Evolutionary conservation across 352 stramenopile species (phyloP), one percentile per base, ranked within the genome.

Genomic region (Phytopythium sindhum): DNA sequence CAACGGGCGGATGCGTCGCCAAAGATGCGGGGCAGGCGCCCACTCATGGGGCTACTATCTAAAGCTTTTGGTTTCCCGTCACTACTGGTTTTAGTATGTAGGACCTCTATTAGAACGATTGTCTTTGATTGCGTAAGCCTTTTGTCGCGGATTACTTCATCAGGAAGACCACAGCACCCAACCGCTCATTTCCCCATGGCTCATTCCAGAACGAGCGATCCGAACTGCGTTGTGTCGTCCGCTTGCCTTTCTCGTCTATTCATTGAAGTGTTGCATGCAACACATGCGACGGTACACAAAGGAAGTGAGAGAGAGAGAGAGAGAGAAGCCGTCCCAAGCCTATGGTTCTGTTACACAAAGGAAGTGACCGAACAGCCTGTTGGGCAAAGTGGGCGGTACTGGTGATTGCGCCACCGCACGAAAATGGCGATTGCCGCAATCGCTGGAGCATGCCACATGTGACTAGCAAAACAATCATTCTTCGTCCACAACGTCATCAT

Each of bases 341-440:
- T n/a, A n/a, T n/a, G n/a, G n/a, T n/a, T n/a, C n/a, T n/a, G n/a
- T n/a, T n/a, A n/a, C n/a, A n/a, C n/a, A 42, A 45, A 45, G 5
- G 14, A 45, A 45, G 5, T 45, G 41, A 45, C 15, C 23, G 6
- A 41, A 41, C n/a, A n/a, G n/a, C n/a, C n/a, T n/a, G n/a, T n/a
- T n/a, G n/a, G n/a, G n/a, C n/a, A n/a, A n/a, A n/a, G n/a, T n/a
- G n/a, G n/a, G 31, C 2, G 50, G 15, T 6, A 14, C 48, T 15
- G 7, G 47, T 14, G 51, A 57, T 57, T 57, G 29, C 28, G 51
- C 15, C 29, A 15, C 5, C 3, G 26, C 1, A 1, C 1, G 10
- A 15, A 57, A 57, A 28, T 57, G 28, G 51, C 15, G 7, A 7
- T 17, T 57, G 51, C 28, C 29, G 8, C 51, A 57, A 57, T 57